These are phyloP conservation scores for Chloromonas sp. DNA, from an alignment of 163 green algal species.

Conservation along the genomic window DNA sequence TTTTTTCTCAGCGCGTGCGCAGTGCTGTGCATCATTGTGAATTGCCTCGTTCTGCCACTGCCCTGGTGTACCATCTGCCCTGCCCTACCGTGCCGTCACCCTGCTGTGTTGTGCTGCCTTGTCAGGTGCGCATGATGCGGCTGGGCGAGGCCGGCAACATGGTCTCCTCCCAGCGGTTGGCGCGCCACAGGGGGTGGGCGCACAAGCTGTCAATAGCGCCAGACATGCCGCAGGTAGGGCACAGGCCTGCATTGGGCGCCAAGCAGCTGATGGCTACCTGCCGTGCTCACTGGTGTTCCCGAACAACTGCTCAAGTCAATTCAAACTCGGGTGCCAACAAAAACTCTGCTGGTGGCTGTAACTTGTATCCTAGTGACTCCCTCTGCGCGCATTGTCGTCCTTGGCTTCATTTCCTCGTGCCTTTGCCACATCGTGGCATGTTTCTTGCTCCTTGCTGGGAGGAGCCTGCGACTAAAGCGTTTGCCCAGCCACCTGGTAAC, in stretches of 20 bases:
- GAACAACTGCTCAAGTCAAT: neutral
- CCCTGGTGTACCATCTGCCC: too few species aligned
- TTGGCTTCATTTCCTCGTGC: neutral
- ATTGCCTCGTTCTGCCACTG: too few species aligned
- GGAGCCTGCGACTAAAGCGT: too few species aligned
- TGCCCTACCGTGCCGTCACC: too few species aligned
- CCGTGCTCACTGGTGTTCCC: neutral
- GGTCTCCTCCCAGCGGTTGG: conserved; percentile 29
- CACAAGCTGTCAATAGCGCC: conserved; percentile 73
- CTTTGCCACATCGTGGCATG: too few species aligned
- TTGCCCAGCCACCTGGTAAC: too few species aligned
- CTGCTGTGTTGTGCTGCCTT: neutral
- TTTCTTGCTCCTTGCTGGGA: too few species aligned
- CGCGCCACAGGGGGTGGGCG: conserved; percentile 45
- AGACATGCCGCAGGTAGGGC: conserved; percentile 9
- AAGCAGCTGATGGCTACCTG: neutral
- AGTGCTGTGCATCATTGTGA: neutral
- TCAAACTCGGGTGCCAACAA: too few species aligned
- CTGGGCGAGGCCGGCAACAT: conserved; percentile 34
- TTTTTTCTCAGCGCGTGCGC: neutral
- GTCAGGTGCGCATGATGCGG: conserved; percentile 50
- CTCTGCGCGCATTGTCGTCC: neutral
- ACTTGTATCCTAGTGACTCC: too few species aligned
- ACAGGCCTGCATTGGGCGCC: neutral
- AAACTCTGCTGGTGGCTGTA: too few species aligned